phyloP scores from a whole-genome alignment of 176 grass and related monocot species.

The Tillandsia leiboldiana region DNA sequence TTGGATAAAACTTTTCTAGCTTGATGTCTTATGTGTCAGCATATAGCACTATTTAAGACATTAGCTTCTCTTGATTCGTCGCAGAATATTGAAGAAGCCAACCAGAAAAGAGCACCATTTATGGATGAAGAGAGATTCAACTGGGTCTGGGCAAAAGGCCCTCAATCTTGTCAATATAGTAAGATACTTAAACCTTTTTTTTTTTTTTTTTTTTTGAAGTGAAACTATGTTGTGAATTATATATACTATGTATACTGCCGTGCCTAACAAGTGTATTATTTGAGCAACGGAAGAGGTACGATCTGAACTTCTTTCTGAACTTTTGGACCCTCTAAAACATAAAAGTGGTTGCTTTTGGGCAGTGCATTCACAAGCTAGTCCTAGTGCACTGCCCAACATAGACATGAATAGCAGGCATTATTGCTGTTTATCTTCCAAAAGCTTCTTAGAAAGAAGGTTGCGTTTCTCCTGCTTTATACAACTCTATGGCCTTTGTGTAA shows the following conservation, averaged over 20 bases:
- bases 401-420: not conserved
- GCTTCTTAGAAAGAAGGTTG: too few species aligned
- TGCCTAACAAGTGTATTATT: not conserved
- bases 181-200: constrained; percentile 18
- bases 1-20: not conserved
- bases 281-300: too few species aligned
- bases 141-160: constrained; percentile 66
- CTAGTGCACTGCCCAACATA: not conserved
- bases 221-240: too few species aligned
- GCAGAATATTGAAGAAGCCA: constrained; percentile 48
- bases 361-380: too few species aligned
- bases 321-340: too few species aligned
- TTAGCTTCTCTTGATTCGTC: constrained; percentile 14
- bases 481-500: too few species aligned
- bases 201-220: not conserved
- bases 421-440: too few species aligned
- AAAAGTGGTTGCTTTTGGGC: too few species aligned
- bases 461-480: too few species aligned
- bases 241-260: not conserved
- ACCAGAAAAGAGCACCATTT: constrained; percentile 67
- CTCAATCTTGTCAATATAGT: constrained; percentile 63
- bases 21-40: too few species aligned
- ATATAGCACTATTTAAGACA: too few species aligned
- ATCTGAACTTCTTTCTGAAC: too few species aligned
- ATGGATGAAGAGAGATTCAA: constrained; percentile 80